Base-by-base conservation (phyloP, 345 rosid species). In the Syzygium grande region DNA sequence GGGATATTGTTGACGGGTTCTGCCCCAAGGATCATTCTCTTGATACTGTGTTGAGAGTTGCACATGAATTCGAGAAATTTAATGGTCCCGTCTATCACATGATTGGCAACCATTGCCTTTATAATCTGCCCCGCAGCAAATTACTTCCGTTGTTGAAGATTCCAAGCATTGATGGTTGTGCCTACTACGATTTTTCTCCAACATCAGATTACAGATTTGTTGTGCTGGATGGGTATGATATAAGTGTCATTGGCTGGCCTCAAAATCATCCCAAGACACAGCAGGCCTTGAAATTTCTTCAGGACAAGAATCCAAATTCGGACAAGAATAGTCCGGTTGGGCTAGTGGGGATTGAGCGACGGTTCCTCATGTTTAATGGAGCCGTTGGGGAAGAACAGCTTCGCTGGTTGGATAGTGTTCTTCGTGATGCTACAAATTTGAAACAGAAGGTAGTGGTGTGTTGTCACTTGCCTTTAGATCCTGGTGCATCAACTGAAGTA, bases 61-160 rank as follows among this genome's bases (percentile, higher is more conserved):
- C 85, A 27, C 12, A 29, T 61, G 98, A 96, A 78, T 94, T 96
- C 52, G 91, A 93, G 54, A 95, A 94, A 52, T 95, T 96, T 87
- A 85, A 91, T 9, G 97, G 98, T n/a, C 93, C 95, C 2, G 92
- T 93, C 34, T 93, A 94, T 93, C 99, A 98, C 87, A 89, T 96
- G 95, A 96, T 98, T 85, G 99, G 99, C 17, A 96, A 98, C 87
- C 99, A 98, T 88, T 96, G 99, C 86, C 96, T 96, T n/a, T 98
- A 98, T 92, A 98, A 98, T 90, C 98, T 98, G 90, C 95, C 96
- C 22, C 96, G 99, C 14, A 92, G 91, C 83, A 88, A 94, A 89
- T 84, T 96, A 84, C 96, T 96, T 84, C 98, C 99, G 2, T 88
- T 98, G 8, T 91, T 98, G 88, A 94, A 94, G 86, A 96, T 96